phyloP scores from a whole-genome alignment of 2,329 filamentous ascomycete species.

The Exophiala dermatitidis region DNA sequence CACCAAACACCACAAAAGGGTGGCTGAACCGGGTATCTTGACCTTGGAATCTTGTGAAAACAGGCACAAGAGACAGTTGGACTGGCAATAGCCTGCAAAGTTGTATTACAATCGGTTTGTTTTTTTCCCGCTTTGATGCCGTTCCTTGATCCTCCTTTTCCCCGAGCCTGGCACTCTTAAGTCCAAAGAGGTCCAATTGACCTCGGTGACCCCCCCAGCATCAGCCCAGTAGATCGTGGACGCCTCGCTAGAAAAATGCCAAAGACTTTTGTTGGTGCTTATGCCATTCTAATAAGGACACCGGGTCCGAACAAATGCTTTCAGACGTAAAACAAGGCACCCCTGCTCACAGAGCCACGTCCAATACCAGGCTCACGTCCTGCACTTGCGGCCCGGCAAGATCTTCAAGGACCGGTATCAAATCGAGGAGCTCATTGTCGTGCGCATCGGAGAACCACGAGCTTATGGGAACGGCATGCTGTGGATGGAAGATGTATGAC shows the following conservation, averaged over 20 bases:
- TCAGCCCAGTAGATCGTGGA: conserved; percentile 10
- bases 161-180: conserved; percentile 15
- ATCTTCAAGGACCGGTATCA: conserved; percentile 97
- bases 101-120: conserved; percentile 16
- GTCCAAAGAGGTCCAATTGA: conserved; percentile 6
- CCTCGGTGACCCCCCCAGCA: conserved; percentile 9
- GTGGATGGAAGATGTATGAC: conserved; percentile 98
- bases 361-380: conserved; percentile 95
- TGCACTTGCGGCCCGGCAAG: conserved; percentile 79
- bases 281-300: conserved; percentile 22
- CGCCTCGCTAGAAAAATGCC: conserved; percentile 21
- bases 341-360: conserved; percentile 60
- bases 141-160: conserved; percentile 7
- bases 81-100: conserved; percentile 6
- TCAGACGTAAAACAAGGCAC: neutral
- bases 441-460: conserved; percentile 99
- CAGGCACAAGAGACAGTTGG: conserved; percentile 1
- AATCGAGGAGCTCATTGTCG: conserved; percentile 94
- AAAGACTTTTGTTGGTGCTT: conserved; percentile 16
- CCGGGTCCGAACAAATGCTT: conserved; percentile 7
- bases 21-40: conserved; percentile 1
- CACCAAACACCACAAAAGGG: conserved; percentile 16
- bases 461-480: conserved; percentile 97
- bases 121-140: conserved; percentile 1
- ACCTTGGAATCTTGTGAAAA: neutral